phyloP scores from a whole-genome alignment of 805 yeast genomes.

The Ogataea allantospora region DNA sequence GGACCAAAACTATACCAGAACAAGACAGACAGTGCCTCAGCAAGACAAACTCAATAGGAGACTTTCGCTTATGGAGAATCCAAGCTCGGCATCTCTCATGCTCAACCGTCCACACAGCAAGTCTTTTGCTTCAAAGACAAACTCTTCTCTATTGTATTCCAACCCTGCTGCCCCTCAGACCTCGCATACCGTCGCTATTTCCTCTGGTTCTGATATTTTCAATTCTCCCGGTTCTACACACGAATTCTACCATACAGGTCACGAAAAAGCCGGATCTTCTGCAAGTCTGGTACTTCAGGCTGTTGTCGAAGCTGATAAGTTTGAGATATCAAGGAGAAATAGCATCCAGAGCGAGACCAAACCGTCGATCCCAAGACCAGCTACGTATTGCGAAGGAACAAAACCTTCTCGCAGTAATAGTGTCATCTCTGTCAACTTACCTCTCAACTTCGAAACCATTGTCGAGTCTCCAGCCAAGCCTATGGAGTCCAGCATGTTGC shows the following conservation, averaged over 20 bases:
- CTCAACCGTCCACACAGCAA: conserved; percentile 32
- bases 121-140: conserved; percentile 41
- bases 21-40: conserved; percentile 27
- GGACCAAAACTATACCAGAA: conserved; percentile 62
- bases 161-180: conserved; percentile 69
- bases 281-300: conserved; percentile 73
- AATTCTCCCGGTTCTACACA: conserved; percentile 24
- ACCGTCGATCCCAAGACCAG: conserved; percentile 2
- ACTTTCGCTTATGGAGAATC: conserved; percentile 44
- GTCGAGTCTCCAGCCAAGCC: conserved; percentile 38
- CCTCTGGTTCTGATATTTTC: conserved; percentile 28
- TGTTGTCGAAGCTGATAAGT: conserved; percentile 61
- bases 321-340: conserved; percentile 33
- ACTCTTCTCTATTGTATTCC: conserved; percentile 39
- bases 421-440: conserved; percentile 12
- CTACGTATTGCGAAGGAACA: not conserved
- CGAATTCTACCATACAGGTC: conserved; percentile 23
- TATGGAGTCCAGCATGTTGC: conserved; percentile 15
- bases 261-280: conserved; percentile 39
- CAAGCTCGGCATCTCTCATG: conserved; percentile 41
- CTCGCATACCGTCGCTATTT: conserved; percentile 39
- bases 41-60: conserved; percentile 34
- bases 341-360: conserved; percentile 27
- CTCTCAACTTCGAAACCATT: conserved; percentile 40
- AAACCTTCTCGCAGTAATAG: conserved; percentile 18